phyloP scores from a whole-genome alignment of 805 yeast species.

The Jamesozyma hellenica region DNA sequence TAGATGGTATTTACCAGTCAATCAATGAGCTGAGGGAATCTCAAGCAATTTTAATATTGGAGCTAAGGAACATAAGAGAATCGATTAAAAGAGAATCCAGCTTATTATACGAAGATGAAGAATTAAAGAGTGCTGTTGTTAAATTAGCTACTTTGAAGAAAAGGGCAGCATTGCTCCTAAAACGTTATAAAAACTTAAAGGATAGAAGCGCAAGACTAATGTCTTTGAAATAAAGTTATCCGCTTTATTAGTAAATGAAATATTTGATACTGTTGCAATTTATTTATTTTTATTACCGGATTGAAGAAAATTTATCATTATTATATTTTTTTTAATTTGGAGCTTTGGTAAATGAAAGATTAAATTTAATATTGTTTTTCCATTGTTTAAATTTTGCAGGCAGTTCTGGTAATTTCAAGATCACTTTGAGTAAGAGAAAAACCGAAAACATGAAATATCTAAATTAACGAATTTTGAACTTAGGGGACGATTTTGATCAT shows the following conservation, averaged over 20 bases:
- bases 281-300: too few relatives aligned
- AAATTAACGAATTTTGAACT: too few relatives aligned
- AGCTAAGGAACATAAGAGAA: conserved; percentile 17
- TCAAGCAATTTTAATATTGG: conserved; percentile 23
- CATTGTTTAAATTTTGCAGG: too few relatives aligned
- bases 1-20: conserved; percentile 26
- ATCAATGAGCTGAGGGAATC: conserved; percentile 26
- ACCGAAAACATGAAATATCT: too few relatives aligned
- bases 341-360: too few relatives aligned
- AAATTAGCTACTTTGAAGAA: conserved; percentile 5
- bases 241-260: background rate
- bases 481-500: too few relatives aligned
- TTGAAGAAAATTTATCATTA: too few relatives aligned
- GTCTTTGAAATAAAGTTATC: background rate
- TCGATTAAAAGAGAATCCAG: conserved; percentile 18
- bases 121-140: background rate
- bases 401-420: too few relatives aligned
- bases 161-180: conserved; percentile 7
- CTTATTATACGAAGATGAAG: conserved; percentile 12
- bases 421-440: too few relatives aligned
- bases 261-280: background rate
- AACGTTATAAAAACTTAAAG: conserved; percentile 7
- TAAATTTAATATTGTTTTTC: too few relatives aligned
- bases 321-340: too few relatives aligned
- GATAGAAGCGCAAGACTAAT: conserved; percentile 6